Base-by-base conservation (phyloP, 495 filamentous ascomycete genomes). In the Glutinoglossum americanum region DNA sequence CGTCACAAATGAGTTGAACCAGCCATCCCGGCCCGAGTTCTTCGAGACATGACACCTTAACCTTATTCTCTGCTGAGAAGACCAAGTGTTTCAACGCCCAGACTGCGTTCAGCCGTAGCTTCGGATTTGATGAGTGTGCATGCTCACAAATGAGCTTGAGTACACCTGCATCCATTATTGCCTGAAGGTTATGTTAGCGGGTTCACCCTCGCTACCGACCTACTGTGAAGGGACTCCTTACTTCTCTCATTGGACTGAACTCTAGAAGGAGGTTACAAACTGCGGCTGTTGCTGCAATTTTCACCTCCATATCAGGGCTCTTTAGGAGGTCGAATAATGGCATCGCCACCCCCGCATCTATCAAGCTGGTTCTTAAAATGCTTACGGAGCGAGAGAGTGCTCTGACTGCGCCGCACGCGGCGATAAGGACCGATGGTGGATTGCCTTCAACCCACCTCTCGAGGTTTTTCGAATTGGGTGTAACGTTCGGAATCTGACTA, bases 61-160 rank as follows among this genome's bases (percentile, higher is more conserved):
- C 71, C 17, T 82, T 77, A 51, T 80, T 79, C 25, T 76, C 71
- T 0, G 83, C 76, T 30, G 76, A 75, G 47, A 80, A 73, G 7
- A 92, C 82, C 30, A 95, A 69, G 68, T 95, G 86, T 64, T 96
- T 97, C 51, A 98, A 72, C 21, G 87, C 88, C 92, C 92, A 97
- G 10, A 98, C 68, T 9, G 87, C 85, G 60, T 87, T 85, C 13
- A 92, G 73, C 49, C 84, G 77, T 44, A 97, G 68, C 26, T 78
- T 79, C 6, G 80, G 73, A 63, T 87, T 82, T 57, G 75, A 70
- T 3, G 84, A 88, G 66, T 84, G 85, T 0, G 89, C 88, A 65
- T 94, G 86, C 63, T 85, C 79, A 61, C 87, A 94, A 4, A 97
- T 69, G 4, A 82, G 76, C 54, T 81, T 81, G 45, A 94, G 70